Percentiles rank a stretch among this genome's conserved stretches.
Evolutionary conservation across 176 grass and related monocot species (phyloP).

Genomic region (Dendrocalamus sinicus): DNA sequence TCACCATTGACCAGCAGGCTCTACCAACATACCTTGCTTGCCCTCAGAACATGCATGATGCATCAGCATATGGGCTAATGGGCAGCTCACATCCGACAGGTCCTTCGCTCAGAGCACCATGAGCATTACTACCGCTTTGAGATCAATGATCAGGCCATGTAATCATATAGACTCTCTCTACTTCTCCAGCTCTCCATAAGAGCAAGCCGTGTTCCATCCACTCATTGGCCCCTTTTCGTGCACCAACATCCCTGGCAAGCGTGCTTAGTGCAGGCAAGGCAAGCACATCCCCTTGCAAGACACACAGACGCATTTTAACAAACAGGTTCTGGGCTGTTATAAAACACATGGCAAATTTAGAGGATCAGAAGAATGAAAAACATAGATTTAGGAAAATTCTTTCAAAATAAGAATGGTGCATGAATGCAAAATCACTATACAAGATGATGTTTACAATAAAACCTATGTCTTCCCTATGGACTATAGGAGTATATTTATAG

Average conservation of each 20-base stretch:
- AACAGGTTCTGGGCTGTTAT: neutral
- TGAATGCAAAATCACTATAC: too few species aligned
- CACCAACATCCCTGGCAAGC: constrained; percentile 36
- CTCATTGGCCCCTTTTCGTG: constrained; percentile 36
- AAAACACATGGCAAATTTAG: too few species aligned
- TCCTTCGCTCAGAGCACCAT: constrained; percentile 42
- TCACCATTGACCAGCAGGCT: neutral
- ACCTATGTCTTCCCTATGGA: too few species aligned
- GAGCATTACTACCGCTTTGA: constrained; percentile 36
- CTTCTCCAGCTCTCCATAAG: constrained; percentile 29
- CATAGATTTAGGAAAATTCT: too few species aligned
- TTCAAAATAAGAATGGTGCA: too few species aligned
- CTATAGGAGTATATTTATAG: too few species aligned
- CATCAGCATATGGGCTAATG: neutral
- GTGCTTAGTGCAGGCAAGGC: constrained; percentile 37
- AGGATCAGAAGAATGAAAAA: too few species aligned
- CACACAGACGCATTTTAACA: constrained; percentile 1
- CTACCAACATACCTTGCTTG: constrained; percentile 20
- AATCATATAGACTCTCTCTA: constrained; percentile 20
- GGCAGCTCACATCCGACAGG: constrained; percentile 39
- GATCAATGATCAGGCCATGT: constrained; percentile 39
- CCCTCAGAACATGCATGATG: constrained; percentile 41
- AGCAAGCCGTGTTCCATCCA: constrained; percentile 29
- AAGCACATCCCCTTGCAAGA: constrained; percentile 24
- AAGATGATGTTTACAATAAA: too few species aligned